Conservation (phyloP, 768 basidiomycete species). For the Cantharellus anzutake region DNA sequence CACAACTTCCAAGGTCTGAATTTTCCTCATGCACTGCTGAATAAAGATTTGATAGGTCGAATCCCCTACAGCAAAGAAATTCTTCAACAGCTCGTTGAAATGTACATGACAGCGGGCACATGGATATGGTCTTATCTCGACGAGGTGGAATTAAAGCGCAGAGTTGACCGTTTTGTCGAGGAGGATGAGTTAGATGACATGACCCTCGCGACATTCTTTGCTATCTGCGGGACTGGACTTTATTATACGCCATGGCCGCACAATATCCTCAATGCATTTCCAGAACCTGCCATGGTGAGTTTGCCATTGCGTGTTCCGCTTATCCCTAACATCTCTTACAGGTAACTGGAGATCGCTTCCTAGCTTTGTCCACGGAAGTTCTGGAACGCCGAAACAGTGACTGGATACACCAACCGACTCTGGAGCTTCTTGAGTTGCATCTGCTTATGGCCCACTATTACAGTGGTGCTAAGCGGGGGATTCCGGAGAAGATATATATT, state of each 20-base stretch:
- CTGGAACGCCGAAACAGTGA: conserved; percentile 31
- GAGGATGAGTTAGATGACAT: conserved; percentile 38
- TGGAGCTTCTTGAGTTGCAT: conserved; percentile 60
- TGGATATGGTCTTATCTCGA: conserved; percentile 75
- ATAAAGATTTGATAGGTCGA: no score
- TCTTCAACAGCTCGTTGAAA: conserved; percentile 32
- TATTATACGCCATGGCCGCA: conserved; percentile 54
- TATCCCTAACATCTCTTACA: neutral
- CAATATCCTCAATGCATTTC: conserved; percentile 28
- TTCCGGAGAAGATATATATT: conserved; percentile 59
- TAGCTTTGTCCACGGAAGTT: conserved; percentile 11
- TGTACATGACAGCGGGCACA: conserved; percentile 75
- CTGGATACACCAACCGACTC: conserved; percentile 36
- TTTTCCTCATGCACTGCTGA: no score
- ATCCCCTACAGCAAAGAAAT: neutral
- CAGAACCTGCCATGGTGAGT: neutral
- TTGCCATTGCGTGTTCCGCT: neutral
- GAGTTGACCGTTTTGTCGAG: conserved; percentile 63
- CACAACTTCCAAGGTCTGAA: neutral
- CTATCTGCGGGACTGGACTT: conserved; percentile 53
- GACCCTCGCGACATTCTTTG: conserved; percentile 50
- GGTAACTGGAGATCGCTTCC: neutral
- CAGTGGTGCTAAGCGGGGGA: conserved; percentile 47
- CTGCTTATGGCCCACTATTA: conserved; percentile 55
- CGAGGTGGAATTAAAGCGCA: conserved; percentile 32